These are phyloP conservation scores for Anthracocystis walkeri DNA, from an alignment of 1,284 basidiomycete genomes.

Conservation along the genomic window DNA sequence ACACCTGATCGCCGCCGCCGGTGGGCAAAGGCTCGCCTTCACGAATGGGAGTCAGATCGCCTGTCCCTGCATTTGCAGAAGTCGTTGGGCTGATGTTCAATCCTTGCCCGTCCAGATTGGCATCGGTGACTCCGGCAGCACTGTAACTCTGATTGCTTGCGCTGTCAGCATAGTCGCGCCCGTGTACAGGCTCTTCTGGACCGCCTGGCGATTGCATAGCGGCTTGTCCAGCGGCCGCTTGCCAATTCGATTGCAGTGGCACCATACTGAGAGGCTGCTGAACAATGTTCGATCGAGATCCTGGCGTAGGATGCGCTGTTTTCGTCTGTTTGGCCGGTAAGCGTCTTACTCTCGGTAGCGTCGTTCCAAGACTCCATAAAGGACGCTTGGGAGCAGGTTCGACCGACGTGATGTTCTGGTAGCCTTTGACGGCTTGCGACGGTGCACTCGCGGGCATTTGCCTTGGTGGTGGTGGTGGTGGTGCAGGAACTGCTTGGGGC, in stretches of 20 bases:
- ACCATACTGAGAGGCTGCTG: slow-evolving; percentile 10
- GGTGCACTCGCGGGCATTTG: background rate
- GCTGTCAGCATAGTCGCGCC: slow-evolving; percentile 17
- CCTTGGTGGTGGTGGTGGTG: too few relatives aligned
- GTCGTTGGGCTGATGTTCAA: slow-evolving; percentile 9
- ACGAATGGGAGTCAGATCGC: slow-evolving; percentile 18
- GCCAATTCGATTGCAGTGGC: background rate
- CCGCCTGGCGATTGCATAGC: background rate
- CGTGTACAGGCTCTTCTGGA: slow-evolving; percentile 7
- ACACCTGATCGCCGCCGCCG: background rate
- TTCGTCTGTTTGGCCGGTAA: slow-evolving; percentile 15
- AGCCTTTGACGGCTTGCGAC: slow-evolving; percentile 9
- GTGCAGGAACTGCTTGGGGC: background rate
- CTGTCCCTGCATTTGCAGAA: background rate
- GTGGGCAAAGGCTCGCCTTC: slow-evolving; percentile 22
- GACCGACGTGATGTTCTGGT: slow-evolving; percentile 23
- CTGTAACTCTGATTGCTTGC: background rate
- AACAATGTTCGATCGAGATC: slow-evolving; percentile 19
- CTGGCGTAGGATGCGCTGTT: slow-evolving; percentile 22
- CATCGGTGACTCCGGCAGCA: background rate
- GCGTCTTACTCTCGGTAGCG: slow-evolving; percentile 20
- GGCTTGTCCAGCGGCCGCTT: too few relatives aligned
- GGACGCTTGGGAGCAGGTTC: slow-evolving; percentile 30
- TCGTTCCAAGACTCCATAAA: slow-evolving; percentile 27
- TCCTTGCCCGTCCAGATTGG: background rate